Percentiles rank a stretch among this genome's conserved stretches.
phyloP scores from a whole-genome alignment of 1,284 basidiomycete species.

The Boletus sp. region DNA sequence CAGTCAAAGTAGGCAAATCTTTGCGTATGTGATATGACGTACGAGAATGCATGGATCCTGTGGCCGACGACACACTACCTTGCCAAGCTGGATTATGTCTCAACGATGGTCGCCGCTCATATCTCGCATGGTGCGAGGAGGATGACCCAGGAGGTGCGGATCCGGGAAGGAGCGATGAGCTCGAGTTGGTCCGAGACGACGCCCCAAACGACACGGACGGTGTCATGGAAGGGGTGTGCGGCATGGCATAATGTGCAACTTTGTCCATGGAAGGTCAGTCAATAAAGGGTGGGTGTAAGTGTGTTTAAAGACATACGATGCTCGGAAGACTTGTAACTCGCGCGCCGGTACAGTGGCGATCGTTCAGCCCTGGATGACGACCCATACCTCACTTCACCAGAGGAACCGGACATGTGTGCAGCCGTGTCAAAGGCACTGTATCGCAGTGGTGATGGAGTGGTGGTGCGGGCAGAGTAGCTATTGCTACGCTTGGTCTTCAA shows the following conservation, averaged over 20 bases:
- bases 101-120: constrained; percentile 41
- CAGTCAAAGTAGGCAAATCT: constrained; percentile 12
- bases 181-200: constrained; percentile 49
- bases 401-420: constrained; percentile 9
- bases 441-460: constrained; percentile 31
- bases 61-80: constrained; percentile 36
- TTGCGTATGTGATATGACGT: constrained; percentile 14
- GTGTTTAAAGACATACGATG: constrained; percentile 26
- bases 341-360: constrained; percentile 32
- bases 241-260: constrained; percentile 34
- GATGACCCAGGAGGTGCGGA: constrained; percentile 27
- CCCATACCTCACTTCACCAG: constrained; percentile 29
- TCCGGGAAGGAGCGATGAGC: constrained; percentile 42
- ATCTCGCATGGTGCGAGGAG: constrained; percentile 30
- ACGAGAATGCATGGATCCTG: constrained; percentile 31
- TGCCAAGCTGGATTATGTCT: constrained; percentile 46
- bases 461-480: constrained; percentile 33
- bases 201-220: constrained; percentile 36
- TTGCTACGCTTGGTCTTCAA: constrained; percentile 37
- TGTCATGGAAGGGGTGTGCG: constrained; percentile 28
- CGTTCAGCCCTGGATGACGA: constrained; percentile 28
- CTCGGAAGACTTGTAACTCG: constrained; percentile 36
- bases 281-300: background rate
- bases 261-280: background rate
- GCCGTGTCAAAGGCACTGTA: constrained; percentile 29